Base-by-base conservation (phyloP, 2,329 filamentous ascomycete genomes). In the Alternaria sp. region DNA sequence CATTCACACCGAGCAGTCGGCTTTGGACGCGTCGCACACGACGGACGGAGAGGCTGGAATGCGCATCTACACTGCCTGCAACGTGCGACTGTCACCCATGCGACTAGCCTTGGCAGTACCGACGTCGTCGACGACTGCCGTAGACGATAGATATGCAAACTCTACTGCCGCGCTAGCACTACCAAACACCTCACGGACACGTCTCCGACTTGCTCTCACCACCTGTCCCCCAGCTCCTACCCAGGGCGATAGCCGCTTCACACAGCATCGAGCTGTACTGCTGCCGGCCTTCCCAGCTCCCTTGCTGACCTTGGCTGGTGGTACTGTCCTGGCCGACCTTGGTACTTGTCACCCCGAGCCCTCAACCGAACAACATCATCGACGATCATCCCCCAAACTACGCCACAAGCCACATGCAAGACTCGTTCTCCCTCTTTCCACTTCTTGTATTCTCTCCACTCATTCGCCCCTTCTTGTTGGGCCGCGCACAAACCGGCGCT, bases 321-420 rank as follows among this genome's bases (percentile, higher is more conserved):
- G 48, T 30, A 54, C 55, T n/a, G 41, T 16, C 42, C 43, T n/a
- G 42, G 46, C 24, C 16, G n/a, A 16, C 34, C 36, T 18, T n/a
- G 18, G 18, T 20, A 22, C 30, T 59, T 30, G 51, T 43, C 44
- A 34, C 49, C 32, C 38, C 43, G 30, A 43, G 22, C 51, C 30
- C 57, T 56, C 51, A 36, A 20, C 44, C 30, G 49, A 38, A 46
- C 26, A 28, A 38, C 22, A 42, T 38, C 38, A 59, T 56, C 38
- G 57, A 39, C 57, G 51, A 59, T 59, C 57, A 39, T 46, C 26
- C 28, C 32, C 32, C 9, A 30, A 49, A 22, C 51, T 46, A 57
- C 55, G 41, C 48, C 55, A 44, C 51, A 54, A 55, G 57, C 51
- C 56, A 42, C 51, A 59, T 55, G 43, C 51, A 59, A 36, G n/a